Base-by-base conservation (phyloP, 805 yeast genomes). In the Metschnikowia matae region DNA sequence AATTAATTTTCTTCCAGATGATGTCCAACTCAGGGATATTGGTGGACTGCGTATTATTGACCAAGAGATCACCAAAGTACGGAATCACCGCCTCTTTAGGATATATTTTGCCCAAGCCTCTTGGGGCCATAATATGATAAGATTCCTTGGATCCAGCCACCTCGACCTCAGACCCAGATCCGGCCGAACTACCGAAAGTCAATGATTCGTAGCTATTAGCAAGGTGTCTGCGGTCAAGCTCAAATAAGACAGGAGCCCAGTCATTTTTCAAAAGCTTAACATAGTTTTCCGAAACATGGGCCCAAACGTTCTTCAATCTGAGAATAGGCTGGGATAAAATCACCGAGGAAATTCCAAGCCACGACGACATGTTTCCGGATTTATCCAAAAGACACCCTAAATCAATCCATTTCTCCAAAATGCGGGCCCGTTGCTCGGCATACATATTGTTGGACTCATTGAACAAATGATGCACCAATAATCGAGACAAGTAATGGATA, bases 241-340 rank as follows among this genome's bases (percentile, higher is more conserved):
- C 97, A 68, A 87, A 89, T 7, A 89, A 84, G 21, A 92, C 95
- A 2, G 95, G 96, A 0, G 94, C 88, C 97, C 97, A 92, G 58
- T 87, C 95, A 46, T 83, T 81, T 40, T 83, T 79, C 29, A 89
- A 80, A 2, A 81, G 70, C 49, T 80, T 82, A 47, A 87, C 66
- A 42, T 79, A 73, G 29, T 79, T 78, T 18, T 78, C 76, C 13
- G 86, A 79, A 3, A 90, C 87, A 44, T 74, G 71, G 6, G 83
- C 71, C 98, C 98, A 92, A 1, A 91, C 78, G 48, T 79, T 77
- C 26, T 79, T 70, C 42, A 92, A 71, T 56, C 98, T 78, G 50
- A 92, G 70, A 1, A 92, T 75, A 0, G 97, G 96, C 48, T 85
- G 81, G 0, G 96, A 87, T 60, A 96, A 85, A 1, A 91, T 76